Evolutionary conservation across 202 grass and related monocot species (phyloP).

Genomic region (Brachypodium distachyon): DNA sequence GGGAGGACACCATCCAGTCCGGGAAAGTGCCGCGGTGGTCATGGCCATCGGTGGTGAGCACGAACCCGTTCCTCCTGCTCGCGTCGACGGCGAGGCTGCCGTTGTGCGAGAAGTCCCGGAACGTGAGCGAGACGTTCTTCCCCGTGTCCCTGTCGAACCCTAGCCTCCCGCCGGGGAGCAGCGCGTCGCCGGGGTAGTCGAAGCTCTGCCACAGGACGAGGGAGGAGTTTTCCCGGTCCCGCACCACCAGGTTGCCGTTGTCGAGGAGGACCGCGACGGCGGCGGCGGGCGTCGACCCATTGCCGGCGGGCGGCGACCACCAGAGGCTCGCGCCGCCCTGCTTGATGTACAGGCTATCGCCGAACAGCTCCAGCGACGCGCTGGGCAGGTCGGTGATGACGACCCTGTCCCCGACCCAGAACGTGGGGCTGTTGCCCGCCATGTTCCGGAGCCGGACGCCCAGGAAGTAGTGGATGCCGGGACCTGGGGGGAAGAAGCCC

Average conservation of each 20-base stretch:
- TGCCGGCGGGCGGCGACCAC: not conserved
- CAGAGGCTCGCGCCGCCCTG: slow-evolving; percentile 12
- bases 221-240: slow-evolving; percentile 34
- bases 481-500: slow-evolving; percentile 29
- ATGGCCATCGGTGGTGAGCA: slow-evolving; percentile 24
- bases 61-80: slow-evolving; percentile 30
- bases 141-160: slow-evolving; percentile 32
- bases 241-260: slow-evolving; percentile 58
- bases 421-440: slow-evolving; percentile 17
- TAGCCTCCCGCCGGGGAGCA: slow-evolving; percentile 41
- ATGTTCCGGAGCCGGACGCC: slow-evolving; percentile 22
- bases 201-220: slow-evolving; percentile 65
- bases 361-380: slow-evolving; percentile 22
- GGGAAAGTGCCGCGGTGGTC: slow-evolving; percentile 31
- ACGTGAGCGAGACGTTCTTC: slow-evolving; percentile 13
- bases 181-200: slow-evolving; percentile 35
- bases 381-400: slow-evolving; percentile 18
- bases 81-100: slow-evolving; percentile 16
- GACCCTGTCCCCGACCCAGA: slow-evolving; percentile 35
- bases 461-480: slow-evolving; percentile 24
- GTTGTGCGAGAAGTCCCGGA: not conserved
- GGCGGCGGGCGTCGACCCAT: not conserved
- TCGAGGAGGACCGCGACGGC: slow-evolving; percentile 46
- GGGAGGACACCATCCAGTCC: slow-evolving; percentile 35
- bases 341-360: slow-evolving; percentile 23